phyloP scores from a whole-genome alignment of 1,139 yeast species.

The Pneumocystis canis region DNA sequence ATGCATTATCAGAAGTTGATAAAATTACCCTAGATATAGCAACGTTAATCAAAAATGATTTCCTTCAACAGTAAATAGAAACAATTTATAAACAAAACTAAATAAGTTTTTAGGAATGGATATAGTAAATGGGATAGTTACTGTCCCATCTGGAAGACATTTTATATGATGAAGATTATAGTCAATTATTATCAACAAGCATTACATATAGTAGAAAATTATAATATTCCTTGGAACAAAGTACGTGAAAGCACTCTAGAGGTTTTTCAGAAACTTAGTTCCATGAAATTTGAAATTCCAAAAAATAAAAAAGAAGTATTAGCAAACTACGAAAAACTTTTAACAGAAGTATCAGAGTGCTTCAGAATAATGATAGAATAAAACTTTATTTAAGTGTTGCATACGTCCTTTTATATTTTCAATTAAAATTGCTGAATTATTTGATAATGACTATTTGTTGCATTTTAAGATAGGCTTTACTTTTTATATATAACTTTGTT shows the following conservation, averaged over 20 bases:
- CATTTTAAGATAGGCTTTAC: neutral
- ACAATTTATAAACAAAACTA: neutral
- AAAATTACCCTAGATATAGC: conserved; percentile 93
- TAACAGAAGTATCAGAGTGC: conserved; percentile 65
- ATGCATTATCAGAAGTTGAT: conserved; percentile 90
- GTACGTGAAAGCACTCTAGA: conserved; percentile 76
- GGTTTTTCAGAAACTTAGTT: conserved; percentile 82
- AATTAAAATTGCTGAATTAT: neutral
- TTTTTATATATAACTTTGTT: neutral
- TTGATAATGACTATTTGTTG: neutral
- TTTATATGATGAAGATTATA: conserved; percentile 93
- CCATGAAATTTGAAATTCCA: conserved; percentile 93
- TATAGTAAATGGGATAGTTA: conserved; percentile 94
- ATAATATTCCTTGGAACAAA: conserved; percentile 79
- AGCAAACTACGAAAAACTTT: conserved; percentile 61
- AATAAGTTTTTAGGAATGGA: conserved; percentile 40
- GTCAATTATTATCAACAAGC: conserved; percentile 90
- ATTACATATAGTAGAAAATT: conserved; percentile 86
- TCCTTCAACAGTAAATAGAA: conserved; percentile 63
- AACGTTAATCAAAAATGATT: conserved; percentile 82
- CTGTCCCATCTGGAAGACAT: conserved; percentile 99
- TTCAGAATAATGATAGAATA: conserved; percentile 93
- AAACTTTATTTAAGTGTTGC: conserved; percentile 9
- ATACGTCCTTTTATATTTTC: neutral
- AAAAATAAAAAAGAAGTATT: conserved; percentile 69